A percentile compares a stretch with the other conserved stretches of the same genome.
Conservation (phyloP, 2,329 filamentous ascomycete species). For the Fusarium annulatum region DNA sequence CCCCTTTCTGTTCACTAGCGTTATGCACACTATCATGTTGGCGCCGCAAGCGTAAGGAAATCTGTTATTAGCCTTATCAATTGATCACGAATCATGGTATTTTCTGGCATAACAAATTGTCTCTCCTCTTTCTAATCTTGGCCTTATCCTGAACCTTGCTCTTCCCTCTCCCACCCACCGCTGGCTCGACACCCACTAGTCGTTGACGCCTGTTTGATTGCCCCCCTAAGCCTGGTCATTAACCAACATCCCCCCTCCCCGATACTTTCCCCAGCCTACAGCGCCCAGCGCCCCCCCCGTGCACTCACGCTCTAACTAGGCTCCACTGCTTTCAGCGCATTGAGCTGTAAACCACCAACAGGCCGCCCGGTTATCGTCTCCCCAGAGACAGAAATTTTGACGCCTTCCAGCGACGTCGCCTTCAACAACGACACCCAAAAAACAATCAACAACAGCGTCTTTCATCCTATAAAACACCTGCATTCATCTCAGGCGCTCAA, state of each 20-base stretch:
- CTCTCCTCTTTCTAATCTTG: too few relatives aligned
- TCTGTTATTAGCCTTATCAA: too few relatives aligned
- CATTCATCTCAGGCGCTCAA: constrained; percentile 46
- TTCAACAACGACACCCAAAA: constrained; percentile 46
- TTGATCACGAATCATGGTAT: too few relatives aligned
- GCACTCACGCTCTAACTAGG: constrained; percentile 33
- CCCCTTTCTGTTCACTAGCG: too few relatives aligned
- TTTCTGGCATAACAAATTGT: too few relatives aligned
- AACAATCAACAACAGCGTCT: constrained; percentile 49
- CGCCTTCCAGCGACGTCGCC: constrained; percentile 45
- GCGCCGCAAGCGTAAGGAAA: too few relatives aligned
- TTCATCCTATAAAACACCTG: constrained; percentile 47
- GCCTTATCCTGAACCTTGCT: too few relatives aligned
- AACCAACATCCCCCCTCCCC: not conserved
- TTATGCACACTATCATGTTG: too few relatives aligned
- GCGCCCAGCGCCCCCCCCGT: constrained; percentile 22
- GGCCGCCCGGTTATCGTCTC: constrained; percentile 32
- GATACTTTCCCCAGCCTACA: constrained; percentile 31
- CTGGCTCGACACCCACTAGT: too few relatives aligned
- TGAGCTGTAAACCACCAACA: constrained; percentile 35
- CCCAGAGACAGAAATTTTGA: constrained; percentile 49
- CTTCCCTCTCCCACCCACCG: too few relatives aligned
- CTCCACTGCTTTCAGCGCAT: constrained; percentile 40
- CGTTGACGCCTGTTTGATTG: too few relatives aligned
- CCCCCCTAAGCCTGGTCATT: too few relatives aligned